Base-by-base conservation (phyloP, 768 basidiomycete genomes). In the Boletus vinaceobasis region DNA sequence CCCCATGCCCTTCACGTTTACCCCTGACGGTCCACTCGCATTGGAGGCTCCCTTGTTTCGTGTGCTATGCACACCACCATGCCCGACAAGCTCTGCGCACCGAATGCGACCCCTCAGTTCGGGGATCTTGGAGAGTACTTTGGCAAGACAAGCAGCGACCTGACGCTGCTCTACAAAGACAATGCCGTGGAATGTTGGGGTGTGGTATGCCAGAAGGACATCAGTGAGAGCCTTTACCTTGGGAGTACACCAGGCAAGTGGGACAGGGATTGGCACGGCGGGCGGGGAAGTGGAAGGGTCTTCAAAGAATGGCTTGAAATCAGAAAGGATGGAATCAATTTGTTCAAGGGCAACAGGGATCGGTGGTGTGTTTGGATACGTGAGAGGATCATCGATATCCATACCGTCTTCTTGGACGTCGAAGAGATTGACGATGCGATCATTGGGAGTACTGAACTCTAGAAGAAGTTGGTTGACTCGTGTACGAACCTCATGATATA, bases 121-220 rank as follows among this genome's bases (percentile, higher is more conserved):
- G 0, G 86, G 79, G 3, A 91, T 75, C 32, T 75, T 77, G 1
- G 81, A 76, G 5, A 96, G 74, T 31, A 93, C 67, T 61, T 74
- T 81, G 2, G 87, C 79, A 14, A 96, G 77, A 43, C 83, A 83
- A 17, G 79, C 74, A 2, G 92, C 93, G 15, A 88, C 78, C 60
- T 93, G 90, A 10, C 93, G 81, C 65, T 92, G 90, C 56, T 92
- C 85, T 17, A 92, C 91, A 66, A 96, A 96, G 42, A 95, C 77
- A 57, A 95, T 94, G 19, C 83, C 83, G 62, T 93, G 91, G 64
- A 93, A 91, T 14, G 77, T 69, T 2, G 68, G 61, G 13, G 78
- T 78, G 47, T 80, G 71, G 62, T 85, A 77, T 33, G 74, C 74
- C 32, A 81, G 70, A 26, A 95, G 76, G 44, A 87, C 72, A 19